Base-by-base conservation (phyloP, 192 early-diverging fungal species). In the Coemansia sp. region DNA sequence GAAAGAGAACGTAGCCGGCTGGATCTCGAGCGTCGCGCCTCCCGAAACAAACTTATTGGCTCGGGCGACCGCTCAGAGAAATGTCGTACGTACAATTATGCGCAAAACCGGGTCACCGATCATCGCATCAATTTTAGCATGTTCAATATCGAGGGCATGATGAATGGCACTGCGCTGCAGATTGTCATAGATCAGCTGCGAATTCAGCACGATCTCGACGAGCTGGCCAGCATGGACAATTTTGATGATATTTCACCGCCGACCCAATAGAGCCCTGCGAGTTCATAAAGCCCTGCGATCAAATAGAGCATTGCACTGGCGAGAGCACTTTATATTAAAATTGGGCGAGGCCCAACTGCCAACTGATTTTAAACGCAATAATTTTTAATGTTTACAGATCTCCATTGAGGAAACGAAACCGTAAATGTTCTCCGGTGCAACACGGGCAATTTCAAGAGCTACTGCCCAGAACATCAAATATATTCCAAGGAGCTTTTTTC, bases 31-130 rank as follows among this genome's bases (percentile, higher is more conserved):
- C 80, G 90, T 36, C 62, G 87, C 2, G 83, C 85, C 23, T 76
- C 84, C 20, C 66, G 90, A 17, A 85, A 86, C 51, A 82, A 80
- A 42, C 86, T 90, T 56, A 79, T 88, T 52, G 88, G 86, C 34
- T 71, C 86, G 10, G 91, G 90, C 20, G 85, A 86, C 18, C 81
- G 91, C 55, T 91, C 90, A 0, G 91, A 93, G 70, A 91, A 91
- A 74, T 90, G 90, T 57, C 74, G 91, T 51, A 93, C 91, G 0
- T 93, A 93, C 63, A 93, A 93, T 59, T 93, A 83, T 61, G 84
- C 88, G 25, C 90, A 91, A 73, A 89, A 85, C 67, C 75, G 91
- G 4, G 87, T 93, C 17, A 91, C 90, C 6, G 91, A 93, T 60
- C 91, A 93, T 70, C 85, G 91, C 38, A 86, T 93, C 52, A 88